A percentile compares a stretch with the other conserved stretches of the same genome.
These are phyloP conservation scores for Fraxinus excelsior DNA, from an alignment of 257 asterid species.

Conservation along the genomic window DNA sequence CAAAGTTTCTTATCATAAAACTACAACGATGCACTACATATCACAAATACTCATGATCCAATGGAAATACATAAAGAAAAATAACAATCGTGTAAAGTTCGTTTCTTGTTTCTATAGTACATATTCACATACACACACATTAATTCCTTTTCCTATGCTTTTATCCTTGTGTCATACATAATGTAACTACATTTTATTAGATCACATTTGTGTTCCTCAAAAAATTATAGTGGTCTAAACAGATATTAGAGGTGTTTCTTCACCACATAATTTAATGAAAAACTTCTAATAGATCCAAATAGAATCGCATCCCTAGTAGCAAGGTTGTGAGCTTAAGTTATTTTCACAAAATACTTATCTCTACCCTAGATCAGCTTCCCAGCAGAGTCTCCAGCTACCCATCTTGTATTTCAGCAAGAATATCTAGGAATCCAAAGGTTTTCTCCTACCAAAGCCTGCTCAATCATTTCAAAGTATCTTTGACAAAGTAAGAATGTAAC, in stretches of 20 bases:
- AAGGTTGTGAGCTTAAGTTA: not conserved
- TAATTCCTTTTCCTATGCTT: not conserved
- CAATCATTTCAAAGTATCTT: not conserved
- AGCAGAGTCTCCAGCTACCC: not conserved
- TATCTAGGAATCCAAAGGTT: not conserved
- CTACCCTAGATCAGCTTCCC: not conserved
- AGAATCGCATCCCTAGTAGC: not conserved
- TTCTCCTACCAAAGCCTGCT: not conserved
- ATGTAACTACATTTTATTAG: not conserved
- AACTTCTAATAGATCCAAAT: too few relatives aligned
- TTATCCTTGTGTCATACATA: not conserved
- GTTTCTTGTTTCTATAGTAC: not conserved
- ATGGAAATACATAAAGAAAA: not conserved
- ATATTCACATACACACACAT: not conserved
- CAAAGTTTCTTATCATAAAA: not conserved
- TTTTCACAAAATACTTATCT: not conserved
- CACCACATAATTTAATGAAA: not conserved
- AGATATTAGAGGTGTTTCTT: not conserved
- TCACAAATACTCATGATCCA: not conserved
- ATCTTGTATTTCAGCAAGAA: slow-evolving; percentile 1
- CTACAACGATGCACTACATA: not conserved
- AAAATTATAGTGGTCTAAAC: not conserved
- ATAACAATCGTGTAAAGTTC: not conserved
- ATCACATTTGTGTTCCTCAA: not conserved
- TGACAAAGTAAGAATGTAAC: not conserved